Evolutionary conservation across 768 basidiomycete species (phyloP).

Genomic region (Mycena alexandri): DNA sequence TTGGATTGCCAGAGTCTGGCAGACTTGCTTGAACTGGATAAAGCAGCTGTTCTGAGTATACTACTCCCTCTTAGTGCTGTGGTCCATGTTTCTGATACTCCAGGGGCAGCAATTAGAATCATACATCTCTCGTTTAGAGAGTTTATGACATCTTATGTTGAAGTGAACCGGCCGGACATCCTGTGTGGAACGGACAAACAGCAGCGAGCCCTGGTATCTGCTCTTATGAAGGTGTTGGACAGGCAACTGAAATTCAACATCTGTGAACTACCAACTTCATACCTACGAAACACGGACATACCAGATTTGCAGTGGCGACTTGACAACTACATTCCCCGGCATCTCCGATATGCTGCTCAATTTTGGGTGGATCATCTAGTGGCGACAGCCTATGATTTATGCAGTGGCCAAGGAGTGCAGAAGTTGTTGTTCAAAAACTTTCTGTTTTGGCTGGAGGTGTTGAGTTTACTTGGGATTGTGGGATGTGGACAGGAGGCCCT

Average conservation of each 20-base stretch:
- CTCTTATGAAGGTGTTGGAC: background rate
- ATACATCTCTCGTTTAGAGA: background rate
- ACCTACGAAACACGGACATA: constrained; percentile 44
- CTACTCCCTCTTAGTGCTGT: constrained; percentile 12
- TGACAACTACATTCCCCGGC: constrained; percentile 38
- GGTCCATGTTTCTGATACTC: constrained; percentile 1
- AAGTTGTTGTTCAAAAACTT: constrained; percentile 6
- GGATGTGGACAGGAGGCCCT: too few relatives aligned
- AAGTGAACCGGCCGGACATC: too few relatives aligned
- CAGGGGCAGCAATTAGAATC: background rate
- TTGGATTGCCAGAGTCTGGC: constrained; percentile 14
- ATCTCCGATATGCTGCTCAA: constrained; percentile 46
- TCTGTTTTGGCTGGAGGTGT: background rate
- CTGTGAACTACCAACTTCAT: constrained; percentile 47
- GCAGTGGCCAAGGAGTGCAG: background rate
- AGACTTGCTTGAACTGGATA: constrained; percentile 9
- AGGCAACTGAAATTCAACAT: constrained; percentile 50
- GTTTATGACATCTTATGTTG: too few relatives aligned
- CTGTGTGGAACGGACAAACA: too few relatives aligned
- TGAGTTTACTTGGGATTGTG: too few relatives aligned
- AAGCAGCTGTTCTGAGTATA: background rate
- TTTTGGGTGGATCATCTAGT: constrained; percentile 49
- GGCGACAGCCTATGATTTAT: background rate
- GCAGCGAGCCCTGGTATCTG: too few relatives aligned
- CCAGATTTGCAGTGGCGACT: constrained; percentile 39